Percentiles rank a stretch among this genome's conserved stretches.
These are phyloP conservation scores for Umbellularia californica DNA, from an alignment of 164 flowering plant species.

Conservation along the genomic window DNA sequence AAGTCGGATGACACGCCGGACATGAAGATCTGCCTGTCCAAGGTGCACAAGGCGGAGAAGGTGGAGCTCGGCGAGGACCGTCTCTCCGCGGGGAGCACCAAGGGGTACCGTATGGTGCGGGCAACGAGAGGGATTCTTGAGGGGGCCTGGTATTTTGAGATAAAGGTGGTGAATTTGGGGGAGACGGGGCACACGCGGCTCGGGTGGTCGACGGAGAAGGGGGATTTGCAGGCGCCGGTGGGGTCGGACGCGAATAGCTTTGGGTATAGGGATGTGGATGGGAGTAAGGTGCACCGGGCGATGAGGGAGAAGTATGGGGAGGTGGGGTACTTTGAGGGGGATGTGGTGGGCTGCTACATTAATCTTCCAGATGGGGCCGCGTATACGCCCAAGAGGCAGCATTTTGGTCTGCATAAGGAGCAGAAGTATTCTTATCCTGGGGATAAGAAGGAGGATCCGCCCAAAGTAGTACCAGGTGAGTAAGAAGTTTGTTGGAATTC, in stretches of 20 bases:
- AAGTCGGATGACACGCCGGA: slow-evolving; percentile 69
- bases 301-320: slow-evolving; percentile 90
- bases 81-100: slow-evolving; percentile 66
- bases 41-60: slow-evolving; percentile 89
- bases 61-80: slow-evolving; percentile 90
- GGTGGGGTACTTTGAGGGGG: slow-evolving; percentile 84
- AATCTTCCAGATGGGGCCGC: slow-evolving; percentile 70
- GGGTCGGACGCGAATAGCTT: slow-evolving; percentile 90
- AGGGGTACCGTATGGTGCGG: slow-evolving; percentile 95
- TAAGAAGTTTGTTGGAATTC: background rate
- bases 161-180: slow-evolving; percentile 66
- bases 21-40: slow-evolving; percentile 62
- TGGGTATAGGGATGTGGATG: slow-evolving; percentile 93
- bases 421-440: slow-evolving; percentile 65
- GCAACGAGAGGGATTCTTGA: slow-evolving; percentile 88
- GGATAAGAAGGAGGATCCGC: slow-evolving; percentile 73
- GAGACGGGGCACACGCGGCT: slow-evolving; percentile 87
- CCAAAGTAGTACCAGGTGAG: slow-evolving; percentile 90
- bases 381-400: slow-evolving; percentile 66
- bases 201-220: slow-evolving; percentile 96
- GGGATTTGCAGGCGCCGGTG: slow-evolving; percentile 97
- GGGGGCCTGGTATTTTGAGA: slow-evolving; percentile 96
- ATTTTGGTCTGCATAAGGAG: slow-evolving; percentile 75
- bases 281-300: slow-evolving; percentile 83
- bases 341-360: slow-evolving; percentile 91